Evolutionary conservation across 2,329 filamentous ascomycete species (phyloP), one percentile per base, ranked within the genome.

Genomic region (Dactylella cylindrospora): DNA sequence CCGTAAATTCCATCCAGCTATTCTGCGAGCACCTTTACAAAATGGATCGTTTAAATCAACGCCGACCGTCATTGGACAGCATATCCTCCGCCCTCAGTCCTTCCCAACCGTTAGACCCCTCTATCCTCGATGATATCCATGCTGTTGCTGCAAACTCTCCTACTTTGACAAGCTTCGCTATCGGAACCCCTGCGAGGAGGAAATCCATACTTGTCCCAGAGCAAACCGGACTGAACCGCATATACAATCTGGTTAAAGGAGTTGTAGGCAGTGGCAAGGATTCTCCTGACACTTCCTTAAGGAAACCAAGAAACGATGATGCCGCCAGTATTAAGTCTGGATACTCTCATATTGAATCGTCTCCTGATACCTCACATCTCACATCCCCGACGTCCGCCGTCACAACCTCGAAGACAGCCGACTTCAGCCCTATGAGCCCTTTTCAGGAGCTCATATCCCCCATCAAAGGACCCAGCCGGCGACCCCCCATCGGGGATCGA

Each of bases 101-200:
- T 17, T 40, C 57, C 13, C 49, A 50, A 25, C 57, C 59, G 20
- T 33, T 64, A 51, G 59, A 64, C 19, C 52, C 59, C 5, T 44
- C 59, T 33, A 39, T 52, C 32, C 59, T 64, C 17, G 59, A 64
- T 22, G 46, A 57, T 36, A 57, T 64, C 50, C 59, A 64, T 47
- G 59, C 50, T 13, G 13, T 46, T 15, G 50, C 59, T 22, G 59
- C 51, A 20, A 51, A 57, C 19, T 64, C 59, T 15, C 44, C 52
- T 7, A 43, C 51, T 7, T 26, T 64, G 15, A 55, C 51, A 1
- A 64, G 51, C 45, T 64, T 64, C 25, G 28, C 59, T 29, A 44
- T 64, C 13, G 28, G 28, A 9, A 32, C 50, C 4, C 59, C 59
- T n/a, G 41, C 59, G 26, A 50, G 46, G 23, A 31, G 28, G 28